These are phyloP conservation scores for Diaporthe ampelina DNA, from an alignment of 2,329 filamentous ascomycete species.

Conservation along the genomic window DNA sequence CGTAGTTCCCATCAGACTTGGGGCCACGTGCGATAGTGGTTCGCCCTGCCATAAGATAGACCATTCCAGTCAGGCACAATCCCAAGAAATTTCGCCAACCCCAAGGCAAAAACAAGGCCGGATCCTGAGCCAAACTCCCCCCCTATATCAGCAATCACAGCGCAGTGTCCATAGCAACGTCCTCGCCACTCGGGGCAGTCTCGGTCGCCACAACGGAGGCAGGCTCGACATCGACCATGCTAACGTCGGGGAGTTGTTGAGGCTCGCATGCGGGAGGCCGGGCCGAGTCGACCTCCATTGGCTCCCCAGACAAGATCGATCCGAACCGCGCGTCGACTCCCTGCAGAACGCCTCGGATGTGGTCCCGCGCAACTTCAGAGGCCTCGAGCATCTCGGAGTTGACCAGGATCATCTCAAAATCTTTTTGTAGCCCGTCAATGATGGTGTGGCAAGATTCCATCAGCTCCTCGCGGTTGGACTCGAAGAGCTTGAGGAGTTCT, in stretches of 20 bases:
- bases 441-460: not conserved
- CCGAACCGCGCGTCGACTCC: conserved; percentile 29
- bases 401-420: conserved; percentile 19
- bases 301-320: conserved; percentile 6
- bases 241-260: not conserved
- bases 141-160: not conserved
- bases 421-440: not conserved
- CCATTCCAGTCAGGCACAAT: too few relatives aligned
- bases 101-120: not conserved
- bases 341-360: conserved; percentile 15
- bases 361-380: conserved; percentile 20
- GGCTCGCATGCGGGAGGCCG: not conserved
- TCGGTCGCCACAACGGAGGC: not conserved
- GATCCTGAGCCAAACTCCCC: not conserved
- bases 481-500: not conserved
- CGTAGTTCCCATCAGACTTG: not conserved
- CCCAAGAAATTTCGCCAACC: not conserved
- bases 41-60: not conserved
- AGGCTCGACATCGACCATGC: not conserved
- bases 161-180: conserved; percentile 1
- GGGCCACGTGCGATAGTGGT: not conserved
- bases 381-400: conserved; percentile 25
- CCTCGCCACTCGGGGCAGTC: not conserved
- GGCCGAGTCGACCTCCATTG: not conserved
- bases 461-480: not conserved